These are phyloP conservation scores for Spizellomyces punctatus DNA, from an alignment of 192 early-diverging fungal species.

Conservation along the genomic window DNA sequence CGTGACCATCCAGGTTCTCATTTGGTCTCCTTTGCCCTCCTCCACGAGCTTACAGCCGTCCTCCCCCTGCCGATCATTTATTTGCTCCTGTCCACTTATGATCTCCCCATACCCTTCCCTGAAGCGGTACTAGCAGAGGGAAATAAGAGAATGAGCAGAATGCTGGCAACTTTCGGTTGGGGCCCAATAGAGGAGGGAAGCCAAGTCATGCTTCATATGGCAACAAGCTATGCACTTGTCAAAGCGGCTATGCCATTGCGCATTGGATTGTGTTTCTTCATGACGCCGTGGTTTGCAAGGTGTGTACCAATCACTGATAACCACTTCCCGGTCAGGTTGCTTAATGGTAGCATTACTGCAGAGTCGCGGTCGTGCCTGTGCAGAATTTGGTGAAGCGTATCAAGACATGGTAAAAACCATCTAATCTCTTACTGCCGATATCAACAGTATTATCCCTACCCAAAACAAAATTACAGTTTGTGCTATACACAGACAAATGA, in stretches of 20 bases:
- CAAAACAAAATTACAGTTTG: too few species aligned
- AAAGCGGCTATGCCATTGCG: slow-evolving; percentile 77
- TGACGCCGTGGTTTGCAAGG: slow-evolving; percentile 61
- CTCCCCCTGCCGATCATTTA: slow-evolving; percentile 77
- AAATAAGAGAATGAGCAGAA: slow-evolving; percentile 45
- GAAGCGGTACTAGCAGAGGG: slow-evolving; percentile 59
- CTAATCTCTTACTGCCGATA: too few species aligned
- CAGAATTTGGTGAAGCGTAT: too few species aligned
- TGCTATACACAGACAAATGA: too few species aligned
- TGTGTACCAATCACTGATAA: not conserved
- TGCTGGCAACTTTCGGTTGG: slow-evolving; percentile 63
- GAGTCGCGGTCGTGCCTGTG: too few species aligned
- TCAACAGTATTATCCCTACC: too few species aligned
- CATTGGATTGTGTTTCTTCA: slow-evolving; percentile 44
- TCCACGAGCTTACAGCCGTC: slow-evolving; percentile 90
- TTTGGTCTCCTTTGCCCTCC: slow-evolving; percentile 68
- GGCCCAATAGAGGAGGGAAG: slow-evolving; percentile 31
- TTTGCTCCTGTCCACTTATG: slow-evolving; percentile 57
- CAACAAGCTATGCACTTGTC: slow-evolving; percentile 78
- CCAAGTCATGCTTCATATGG: slow-evolving; percentile 70
- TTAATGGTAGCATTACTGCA: too few species aligned
- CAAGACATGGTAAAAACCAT: too few species aligned
- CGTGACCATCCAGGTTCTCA: slow-evolving; percentile 43
- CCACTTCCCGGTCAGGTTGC: too few species aligned
- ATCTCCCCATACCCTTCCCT: slow-evolving; percentile 67